These are phyloP conservation scores for Leishmania mexicana DNA, from an alignment of 208 protist genomes.

Conservation along the genomic window DNA sequence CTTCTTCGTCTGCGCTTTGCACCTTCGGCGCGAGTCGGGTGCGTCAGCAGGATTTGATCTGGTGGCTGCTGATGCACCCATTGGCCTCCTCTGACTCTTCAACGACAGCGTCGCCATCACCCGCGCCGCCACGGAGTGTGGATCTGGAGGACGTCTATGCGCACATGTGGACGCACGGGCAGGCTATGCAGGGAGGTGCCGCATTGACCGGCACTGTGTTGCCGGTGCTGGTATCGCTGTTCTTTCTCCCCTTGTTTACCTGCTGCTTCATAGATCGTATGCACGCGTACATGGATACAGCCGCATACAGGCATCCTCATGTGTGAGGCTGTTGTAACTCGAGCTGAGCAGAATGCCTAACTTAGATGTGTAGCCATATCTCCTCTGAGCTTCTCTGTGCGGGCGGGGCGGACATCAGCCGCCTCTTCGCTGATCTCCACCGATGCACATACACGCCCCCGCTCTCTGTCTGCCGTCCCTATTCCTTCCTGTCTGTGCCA, in stretches of 20 bases:
- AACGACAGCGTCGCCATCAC: neutral
- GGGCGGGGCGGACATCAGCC: neutral
- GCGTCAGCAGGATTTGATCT: slow-evolving; percentile 6
- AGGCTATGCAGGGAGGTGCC: neutral
- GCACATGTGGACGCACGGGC: neutral
- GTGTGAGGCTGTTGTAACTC: neutral
- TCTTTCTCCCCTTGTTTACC: neutral
- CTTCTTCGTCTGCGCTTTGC: neutral
- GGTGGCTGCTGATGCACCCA: slow-evolving; percentile 3
- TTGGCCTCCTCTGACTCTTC: too few relatives aligned
- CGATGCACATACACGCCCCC: neutral
- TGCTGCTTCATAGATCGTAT: neutral
- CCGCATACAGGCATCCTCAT: neutral
- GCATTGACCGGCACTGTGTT: neutral
- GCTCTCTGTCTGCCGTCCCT: neutral
- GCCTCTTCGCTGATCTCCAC: neutral
- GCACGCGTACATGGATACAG: neutral
- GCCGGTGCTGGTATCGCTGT: neutral
- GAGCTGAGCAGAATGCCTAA: neutral
- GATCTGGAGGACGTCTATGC: slow-evolving; percentile 1
- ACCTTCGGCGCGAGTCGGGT: neutral
- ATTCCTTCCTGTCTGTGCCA: neutral
- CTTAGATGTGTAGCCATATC: neutral
- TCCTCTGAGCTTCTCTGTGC: neutral
- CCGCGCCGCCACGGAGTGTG: neutral